These are phyloP conservation scores for Salix purpurea DNA, from an alignment of 345 rosid genomes.

Conservation along the genomic window DNA sequence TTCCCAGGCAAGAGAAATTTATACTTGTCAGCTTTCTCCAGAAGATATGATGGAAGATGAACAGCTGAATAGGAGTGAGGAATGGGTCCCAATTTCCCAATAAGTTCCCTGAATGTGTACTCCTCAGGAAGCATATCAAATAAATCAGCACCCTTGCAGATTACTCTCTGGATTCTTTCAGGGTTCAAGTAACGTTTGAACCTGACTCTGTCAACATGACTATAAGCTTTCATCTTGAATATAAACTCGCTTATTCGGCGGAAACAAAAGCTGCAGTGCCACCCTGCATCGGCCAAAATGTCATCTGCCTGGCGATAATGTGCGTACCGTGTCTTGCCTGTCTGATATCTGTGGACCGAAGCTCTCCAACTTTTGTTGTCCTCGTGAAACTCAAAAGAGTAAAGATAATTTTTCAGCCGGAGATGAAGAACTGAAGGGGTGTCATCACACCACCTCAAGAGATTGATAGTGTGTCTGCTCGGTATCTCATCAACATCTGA, in stretches of 20 bases:
- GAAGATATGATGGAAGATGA: slow-evolving; percentile 55
- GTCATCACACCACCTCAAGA: slow-evolving; percentile 77
- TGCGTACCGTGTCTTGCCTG: slow-evolving; percentile 57
- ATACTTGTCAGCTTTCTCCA: slow-evolving; percentile 55
- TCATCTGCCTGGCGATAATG: slow-evolving; percentile 66
- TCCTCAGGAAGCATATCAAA: slow-evolving; percentile 81
- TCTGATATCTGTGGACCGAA: slow-evolving; percentile 64
- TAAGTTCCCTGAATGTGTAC: slow-evolving; percentile 64
- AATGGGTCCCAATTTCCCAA: slow-evolving; percentile 72
- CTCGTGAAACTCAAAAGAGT: slow-evolving; percentile 74
- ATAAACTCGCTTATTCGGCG: slow-evolving; percentile 56
- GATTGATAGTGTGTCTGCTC: slow-evolving; percentile 76
- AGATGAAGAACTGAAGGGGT: slow-evolving; percentile 68
- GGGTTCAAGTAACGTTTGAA: slow-evolving; percentile 56
- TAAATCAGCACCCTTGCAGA: slow-evolving; percentile 61
- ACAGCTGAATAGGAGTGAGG: slow-evolving; percentile 72
- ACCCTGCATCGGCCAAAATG: slow-evolving; percentile 68
- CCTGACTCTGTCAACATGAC: slow-evolving; percentile 68
- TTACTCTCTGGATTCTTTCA: slow-evolving; percentile 57
- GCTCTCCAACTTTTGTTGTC: slow-evolving; percentile 87
- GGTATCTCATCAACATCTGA: slow-evolving; percentile 93
- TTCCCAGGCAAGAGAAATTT: slow-evolving; percentile 61
- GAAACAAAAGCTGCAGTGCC: slow-evolving; percentile 81
- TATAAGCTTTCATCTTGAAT: slow-evolving; percentile 76
- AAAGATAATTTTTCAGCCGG: slow-evolving; percentile 71